Evolutionary conservation across 805 yeast species (phyloP), one percentile per base, ranked within the genome.

Genomic region (Saturnispora gosingensis): DNA sequence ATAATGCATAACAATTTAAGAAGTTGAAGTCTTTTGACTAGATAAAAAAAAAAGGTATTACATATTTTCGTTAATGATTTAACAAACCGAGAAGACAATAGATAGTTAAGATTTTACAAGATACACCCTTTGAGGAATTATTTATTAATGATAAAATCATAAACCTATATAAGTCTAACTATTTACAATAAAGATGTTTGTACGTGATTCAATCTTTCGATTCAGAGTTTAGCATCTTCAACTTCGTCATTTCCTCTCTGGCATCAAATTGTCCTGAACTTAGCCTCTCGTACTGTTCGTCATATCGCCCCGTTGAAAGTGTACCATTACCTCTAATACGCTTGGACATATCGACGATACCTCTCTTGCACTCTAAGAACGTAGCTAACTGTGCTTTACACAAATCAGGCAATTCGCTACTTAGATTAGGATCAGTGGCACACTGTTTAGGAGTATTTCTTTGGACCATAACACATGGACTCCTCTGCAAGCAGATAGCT

Each of bases 321-420:
- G 97, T 89, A 0, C 95, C 99, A 63, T 91, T 91, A 4, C 98
- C 98, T 62, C 88, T 75, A 70, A 91, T 86, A 58, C 99, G 77
- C 65, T 88, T 90, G 3, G 90, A 69, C 88, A 89, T 86, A 61
- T 90, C 97, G 50, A 90, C 86, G 62, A 84, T 83, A 11, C 98
- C 98, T 61, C 84, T 79, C 58, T 85, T 86, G 71, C 99, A 91
- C 53, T 90, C 96, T 73, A 90, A 72, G 63, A 87, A 91, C 5
- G 95, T 85, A 56, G 81, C 75, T 72, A 90, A 79, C 60, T 88
- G 88, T 13, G 93, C 89, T 49, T 81, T 76, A 62, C 99, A 91
- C 42, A 88, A 75, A 63, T 87, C 95, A 1, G 99, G 99, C 25
- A 91, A 69, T 45, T 87, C 85, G 52, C 76, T 75, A 45, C 82